Evolutionary conservation across 768 basidiomycete species (phyloP).

Genomic region (Lentinula detonsa): DNA sequence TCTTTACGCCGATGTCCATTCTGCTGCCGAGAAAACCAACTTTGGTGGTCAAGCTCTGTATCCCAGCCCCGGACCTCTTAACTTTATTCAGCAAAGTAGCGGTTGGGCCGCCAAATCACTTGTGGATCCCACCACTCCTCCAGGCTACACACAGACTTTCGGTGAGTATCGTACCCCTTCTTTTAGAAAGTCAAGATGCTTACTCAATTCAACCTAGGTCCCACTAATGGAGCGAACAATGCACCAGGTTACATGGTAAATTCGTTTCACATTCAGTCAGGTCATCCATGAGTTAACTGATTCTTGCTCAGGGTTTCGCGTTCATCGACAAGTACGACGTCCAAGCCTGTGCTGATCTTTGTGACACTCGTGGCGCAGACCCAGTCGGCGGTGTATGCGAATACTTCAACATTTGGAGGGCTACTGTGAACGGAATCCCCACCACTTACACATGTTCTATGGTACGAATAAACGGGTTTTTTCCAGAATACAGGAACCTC

Average conservation of each 20-base stretch:
- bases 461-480: conserved; percentile 3
- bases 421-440: conserved; percentile 13
- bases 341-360: conserved; percentile 9
- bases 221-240: conserved; percentile 14
- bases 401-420: conserved; percentile 52
- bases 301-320: conserved; percentile 8
- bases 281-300: not conserved
- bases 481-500: too few relatives aligned
- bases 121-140: conserved; percentile 10
- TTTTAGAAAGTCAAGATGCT: not conserved
- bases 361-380: conserved; percentile 11
- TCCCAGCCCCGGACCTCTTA: not conserved
- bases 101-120: conserved; percentile 12
- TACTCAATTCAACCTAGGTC: not conserved
- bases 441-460: conserved; percentile 14
- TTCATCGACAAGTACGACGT: conserved; percentile 12
- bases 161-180: not conserved
- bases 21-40: conserved; percentile 12
- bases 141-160: conserved; percentile 15
- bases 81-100: conserved; percentile 11
- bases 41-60: conserved; percentile 9
- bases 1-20: conserved; percentile 15
- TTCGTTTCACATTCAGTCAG: not conserved
- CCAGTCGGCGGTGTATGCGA: conserved; percentile 36
- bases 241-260: conserved; percentile 13